Conservation (phyloP, 192 early-diverging fungal genomes). For the Backusella psychrophila region DNA sequence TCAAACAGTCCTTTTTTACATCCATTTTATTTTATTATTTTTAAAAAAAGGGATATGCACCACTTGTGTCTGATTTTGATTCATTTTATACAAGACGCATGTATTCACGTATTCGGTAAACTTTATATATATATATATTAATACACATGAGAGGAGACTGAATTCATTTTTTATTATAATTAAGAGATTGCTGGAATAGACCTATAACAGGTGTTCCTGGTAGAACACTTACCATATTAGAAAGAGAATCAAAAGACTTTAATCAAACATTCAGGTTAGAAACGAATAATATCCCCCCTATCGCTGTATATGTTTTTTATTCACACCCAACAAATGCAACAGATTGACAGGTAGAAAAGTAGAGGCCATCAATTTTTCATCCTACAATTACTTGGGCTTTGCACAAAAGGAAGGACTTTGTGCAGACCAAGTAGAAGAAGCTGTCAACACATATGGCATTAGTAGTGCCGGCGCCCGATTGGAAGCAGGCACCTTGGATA, state of each 20-base stretch:
- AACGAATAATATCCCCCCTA: neutral
- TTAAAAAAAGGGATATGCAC: slow-evolving; percentile 66
- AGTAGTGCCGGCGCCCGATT: slow-evolving; percentile 54
- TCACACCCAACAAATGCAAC: neutral
- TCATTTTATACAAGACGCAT: slow-evolving; percentile 86
- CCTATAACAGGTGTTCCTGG: slow-evolving; percentile 87
- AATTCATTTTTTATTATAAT: neutral
- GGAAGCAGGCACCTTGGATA: slow-evolving; percentile 61
- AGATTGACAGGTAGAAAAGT: slow-evolving; percentile 67
- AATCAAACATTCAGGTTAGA: slow-evolving; percentile 67
- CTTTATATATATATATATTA: neutral
- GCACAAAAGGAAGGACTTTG: slow-evolving; percentile 86
- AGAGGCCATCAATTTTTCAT: slow-evolving; percentile 80
- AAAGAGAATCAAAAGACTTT: slow-evolving; percentile 70
- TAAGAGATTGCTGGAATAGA: slow-evolving; percentile 86
- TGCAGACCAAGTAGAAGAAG: slow-evolving; percentile 77
- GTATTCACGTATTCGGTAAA: slow-evolving; percentile 69
- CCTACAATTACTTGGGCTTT: slow-evolving; percentile 94
- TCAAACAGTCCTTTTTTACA: neutral
- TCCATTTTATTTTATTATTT: neutral
- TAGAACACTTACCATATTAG: slow-evolving; percentile 73
- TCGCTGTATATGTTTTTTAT: neutral
- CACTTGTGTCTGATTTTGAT: slow-evolving; percentile 89
- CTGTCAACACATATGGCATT: slow-evolving; percentile 62
- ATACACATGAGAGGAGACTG: neutral